phyloP scores from a whole-genome alignment of 139 green algal species.

The Tetraselmis striata region DNA sequence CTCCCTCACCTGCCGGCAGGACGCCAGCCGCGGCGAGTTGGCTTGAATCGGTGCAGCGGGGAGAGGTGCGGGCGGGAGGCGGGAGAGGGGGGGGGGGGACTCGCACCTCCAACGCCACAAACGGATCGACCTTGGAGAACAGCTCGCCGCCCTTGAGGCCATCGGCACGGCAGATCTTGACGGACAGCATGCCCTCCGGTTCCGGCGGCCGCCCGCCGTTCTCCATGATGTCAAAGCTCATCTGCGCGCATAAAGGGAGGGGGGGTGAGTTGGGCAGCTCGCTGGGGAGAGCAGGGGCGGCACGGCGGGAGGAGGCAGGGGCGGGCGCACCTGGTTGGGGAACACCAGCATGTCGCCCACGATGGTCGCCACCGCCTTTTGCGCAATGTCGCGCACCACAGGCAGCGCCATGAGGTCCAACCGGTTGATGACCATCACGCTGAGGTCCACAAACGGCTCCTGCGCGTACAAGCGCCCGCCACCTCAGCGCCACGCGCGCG shows the following conservation, averaged over 20 bases:
- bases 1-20: background rate
- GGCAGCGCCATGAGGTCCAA: slow-evolving; percentile 69
- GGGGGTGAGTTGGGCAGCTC: background rate
- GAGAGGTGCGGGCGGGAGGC: no score
- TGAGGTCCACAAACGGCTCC: slow-evolving; percentile 40
- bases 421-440: slow-evolving; percentile 36
- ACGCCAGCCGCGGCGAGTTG: no score
- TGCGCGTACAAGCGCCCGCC: no score
- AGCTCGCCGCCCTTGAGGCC: slow-evolving; percentile 12
- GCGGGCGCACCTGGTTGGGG: slow-evolving; percentile 56
- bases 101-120: slow-evolving; percentile 36
- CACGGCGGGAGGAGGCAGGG: slow-evolving; percentile 1
- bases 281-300: background rate
- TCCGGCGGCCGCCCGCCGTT: slow-evolving; percentile 45
- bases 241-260: background rate
- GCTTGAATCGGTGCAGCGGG: no score
- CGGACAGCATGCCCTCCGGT: slow-evolving; percentile 45
- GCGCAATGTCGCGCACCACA: slow-evolving; percentile 32
- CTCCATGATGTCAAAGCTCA: slow-evolving; percentile 41
- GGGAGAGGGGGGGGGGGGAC: no score
- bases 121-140: slow-evolving; percentile 21
- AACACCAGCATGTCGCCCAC: slow-evolving; percentile 47
- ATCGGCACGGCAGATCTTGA: slow-evolving; percentile 15
- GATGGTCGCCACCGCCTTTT: slow-evolving; percentile 11
- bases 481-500: no score